Evolutionary conservation across 2,329 filamentous ascomycete genomes (phyloP).

Genomic region (Didymella pinodella): DNA sequence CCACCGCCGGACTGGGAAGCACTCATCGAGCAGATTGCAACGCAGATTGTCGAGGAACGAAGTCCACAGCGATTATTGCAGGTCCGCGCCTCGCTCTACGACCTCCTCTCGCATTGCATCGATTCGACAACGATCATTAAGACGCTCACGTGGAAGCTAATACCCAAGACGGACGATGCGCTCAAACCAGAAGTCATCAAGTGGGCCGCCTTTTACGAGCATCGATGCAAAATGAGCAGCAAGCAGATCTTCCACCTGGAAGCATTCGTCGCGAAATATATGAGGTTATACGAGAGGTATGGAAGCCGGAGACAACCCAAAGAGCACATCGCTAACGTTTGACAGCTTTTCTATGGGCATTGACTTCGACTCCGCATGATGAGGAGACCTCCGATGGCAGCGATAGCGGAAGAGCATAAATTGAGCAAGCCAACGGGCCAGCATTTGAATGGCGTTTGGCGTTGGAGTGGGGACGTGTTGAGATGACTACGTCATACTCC

Average conservation of each 20-base stretch:
- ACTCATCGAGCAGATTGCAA: slow-evolving; percentile 86
- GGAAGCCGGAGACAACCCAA: slow-evolving; percentile 24
- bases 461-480: slow-evolving; percentile 25
- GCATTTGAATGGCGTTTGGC: slow-evolving; percentile 26
- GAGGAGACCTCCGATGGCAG: too few species aligned
- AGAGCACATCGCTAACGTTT: slow-evolving; percentile 12
- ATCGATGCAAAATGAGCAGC: slow-evolving; percentile 86
- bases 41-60: slow-evolving; percentile 91
- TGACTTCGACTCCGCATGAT: slow-evolving; percentile 54
- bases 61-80: slow-evolving; percentile 87
- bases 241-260: slow-evolving; percentile 99
- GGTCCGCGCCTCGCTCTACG: slow-evolving; percentile 93
- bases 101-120: slow-evolving; percentile 95
- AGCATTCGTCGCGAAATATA: slow-evolving; percentile 98
- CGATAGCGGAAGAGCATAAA: not conserved
- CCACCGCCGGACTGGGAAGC: slow-evolving; percentile 98
- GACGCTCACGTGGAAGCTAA: slow-evolving; percentile 91
- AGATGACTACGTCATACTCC: slow-evolving; percentile 28
- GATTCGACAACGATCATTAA: slow-evolving; percentile 93
- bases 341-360: slow-evolving; percentile 73
- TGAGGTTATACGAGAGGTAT: slow-evolving; percentile 93
- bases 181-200: slow-evolving; percentile 91
- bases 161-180: slow-evolving; percentile 84
- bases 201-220: slow-evolving; percentile 98
- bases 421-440: not conserved